These are phyloP conservation scores for Penicillium paneum DNA, from an alignment of 2,329 filamentous ascomycete genomes.

Conservation along the genomic window DNA sequence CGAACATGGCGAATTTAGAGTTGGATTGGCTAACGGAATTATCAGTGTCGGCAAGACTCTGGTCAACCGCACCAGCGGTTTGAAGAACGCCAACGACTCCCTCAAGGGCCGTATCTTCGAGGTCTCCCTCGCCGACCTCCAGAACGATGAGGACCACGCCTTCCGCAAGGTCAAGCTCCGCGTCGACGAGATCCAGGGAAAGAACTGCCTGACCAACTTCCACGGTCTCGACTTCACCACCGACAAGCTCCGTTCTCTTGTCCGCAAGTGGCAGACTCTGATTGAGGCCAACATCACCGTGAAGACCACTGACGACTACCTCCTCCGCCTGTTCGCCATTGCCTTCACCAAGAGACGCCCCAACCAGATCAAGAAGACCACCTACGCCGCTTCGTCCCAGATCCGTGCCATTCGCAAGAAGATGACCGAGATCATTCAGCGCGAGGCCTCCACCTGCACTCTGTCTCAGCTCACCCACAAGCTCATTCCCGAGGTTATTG, in stretches of 20 bases:
- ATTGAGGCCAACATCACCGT: conserved; percentile 99
- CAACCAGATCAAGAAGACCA: conserved; percentile 99
- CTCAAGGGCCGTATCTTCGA: conserved; percentile 99
- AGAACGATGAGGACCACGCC: conserved; percentile 99
- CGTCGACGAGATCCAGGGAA: conserved; percentile 98
- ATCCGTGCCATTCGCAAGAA: conserved; percentile 98
- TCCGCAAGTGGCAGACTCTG: conserved; percentile 99
- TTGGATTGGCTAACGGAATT: conserved; percentile 18
- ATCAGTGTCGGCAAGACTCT: conserved; percentile 97
- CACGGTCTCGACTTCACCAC: conserved; percentile 99
- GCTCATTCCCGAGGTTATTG: conserved; percentile 98
- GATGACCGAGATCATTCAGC: conserved; percentile 99
- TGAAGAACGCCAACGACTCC: conserved; percentile 99
- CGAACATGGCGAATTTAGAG: not conserved
- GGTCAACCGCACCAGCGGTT: conserved; percentile 98
- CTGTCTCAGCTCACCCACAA: conserved; percentile 96
- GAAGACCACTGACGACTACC: conserved; percentile 99
- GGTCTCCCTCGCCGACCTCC: conserved; percentile 96
- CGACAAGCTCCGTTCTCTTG: conserved; percentile 98
- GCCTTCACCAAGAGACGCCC: conserved; percentile 98
- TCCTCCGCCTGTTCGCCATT: conserved; percentile 97
- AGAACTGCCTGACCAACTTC: conserved; percentile 99
- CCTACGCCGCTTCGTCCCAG: conserved; percentile 94
- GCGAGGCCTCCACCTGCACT: conserved; percentile 91
- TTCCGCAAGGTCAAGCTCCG: conserved; percentile 99